These are phyloP conservation scores for Ammopiptanthus mongolicus DNA, from an alignment of 306 rosid genomes.

Conservation along the genomic window DNA sequence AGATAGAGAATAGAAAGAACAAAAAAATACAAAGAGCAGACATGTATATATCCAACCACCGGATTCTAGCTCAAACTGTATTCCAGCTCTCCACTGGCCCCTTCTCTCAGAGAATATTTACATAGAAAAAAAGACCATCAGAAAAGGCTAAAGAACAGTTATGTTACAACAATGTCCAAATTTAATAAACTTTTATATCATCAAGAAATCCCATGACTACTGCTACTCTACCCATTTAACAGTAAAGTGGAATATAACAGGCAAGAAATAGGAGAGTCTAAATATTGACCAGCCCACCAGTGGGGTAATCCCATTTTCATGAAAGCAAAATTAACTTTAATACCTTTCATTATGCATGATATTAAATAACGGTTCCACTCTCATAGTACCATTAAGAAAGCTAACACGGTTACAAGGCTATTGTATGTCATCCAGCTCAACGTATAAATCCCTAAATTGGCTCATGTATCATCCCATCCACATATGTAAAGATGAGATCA, in stretches of 20 bases:
- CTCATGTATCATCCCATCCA: too few species aligned
- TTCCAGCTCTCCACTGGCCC: conserved; percentile 98
- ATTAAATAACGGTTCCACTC: not conserved
- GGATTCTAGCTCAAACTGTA: conserved; percentile 83
- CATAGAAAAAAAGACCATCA: conserved; percentile 7
- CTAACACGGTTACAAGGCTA: not conserved
- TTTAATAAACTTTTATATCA: not conserved
- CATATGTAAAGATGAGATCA: too few species aligned
- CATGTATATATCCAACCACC: not conserved
- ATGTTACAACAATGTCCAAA: not conserved
- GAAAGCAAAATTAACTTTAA: not conserved
- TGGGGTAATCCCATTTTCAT: not conserved
- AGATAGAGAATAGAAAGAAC: not conserved
- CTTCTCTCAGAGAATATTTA: conserved; percentile 92
- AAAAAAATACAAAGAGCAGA: not conserved
- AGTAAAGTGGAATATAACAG: not conserved
- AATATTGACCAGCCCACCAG: not conserved
- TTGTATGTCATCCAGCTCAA: not conserved
- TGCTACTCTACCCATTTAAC: not conserved
- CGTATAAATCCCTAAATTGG: too few species aligned
- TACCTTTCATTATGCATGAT: not conserved
- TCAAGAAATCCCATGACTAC: not conserved
- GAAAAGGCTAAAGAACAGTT: not conserved
- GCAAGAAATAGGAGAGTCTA: conserved; percentile 13
- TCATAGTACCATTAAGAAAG: conserved; percentile 19